Evolutionary conservation across 2,329 filamentous ascomycete species (phyloP), one percentile per base, ranked within the genome.

Genomic region (Pseudogymnoascus sp.): DNA sequence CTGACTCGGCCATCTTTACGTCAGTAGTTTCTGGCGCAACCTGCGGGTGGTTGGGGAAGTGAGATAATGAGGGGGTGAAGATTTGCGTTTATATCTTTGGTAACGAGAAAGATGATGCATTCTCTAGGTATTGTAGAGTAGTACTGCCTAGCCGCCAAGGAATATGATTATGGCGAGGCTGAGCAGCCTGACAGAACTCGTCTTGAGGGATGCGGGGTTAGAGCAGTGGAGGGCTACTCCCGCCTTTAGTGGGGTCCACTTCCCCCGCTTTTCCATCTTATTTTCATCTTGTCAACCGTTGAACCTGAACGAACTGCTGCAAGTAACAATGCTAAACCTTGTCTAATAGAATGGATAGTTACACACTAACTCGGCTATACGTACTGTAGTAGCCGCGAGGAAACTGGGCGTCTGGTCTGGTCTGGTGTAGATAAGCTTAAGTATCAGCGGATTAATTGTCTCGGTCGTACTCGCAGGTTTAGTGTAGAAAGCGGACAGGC

Each of bases 1-100:
- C 46, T 2, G 46, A 56, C n/a, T 56, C 46, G n/a, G 46, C 46
- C 46, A 56, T 56, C 23, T 56, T 56, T 31, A 56, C 46, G 25
- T 34, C 46, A 34, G 7, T 8, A 18, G n/a, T 56, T 12, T 56
- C 14, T 34, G 46, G 46, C 25, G 9, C 1, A 18, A 28, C 23
- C 46, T n/a, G n/a, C 14, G 46, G 46, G n/a, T 12, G 25, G n/a
- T 56, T 34, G 25, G 25, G n/a, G 14, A 34, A 12, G n/a, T 7
- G 25, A 1, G n/a, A 56, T 34, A 18, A 16, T 4, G 5, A 34
- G 34, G 18, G 6, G 46, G 25, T 8, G 46, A 56, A 18, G 46
- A 31, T 56, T 34, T 56, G 25, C n/a, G 25, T 16, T 53, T 31
- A 18, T 34, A 5, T 34, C n/a, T 56, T 34, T 56, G 25, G 25